Base-by-base conservation (phyloP, 2,329 filamentous ascomycete genomes). In the Cyphellophora europaea region DNA sequence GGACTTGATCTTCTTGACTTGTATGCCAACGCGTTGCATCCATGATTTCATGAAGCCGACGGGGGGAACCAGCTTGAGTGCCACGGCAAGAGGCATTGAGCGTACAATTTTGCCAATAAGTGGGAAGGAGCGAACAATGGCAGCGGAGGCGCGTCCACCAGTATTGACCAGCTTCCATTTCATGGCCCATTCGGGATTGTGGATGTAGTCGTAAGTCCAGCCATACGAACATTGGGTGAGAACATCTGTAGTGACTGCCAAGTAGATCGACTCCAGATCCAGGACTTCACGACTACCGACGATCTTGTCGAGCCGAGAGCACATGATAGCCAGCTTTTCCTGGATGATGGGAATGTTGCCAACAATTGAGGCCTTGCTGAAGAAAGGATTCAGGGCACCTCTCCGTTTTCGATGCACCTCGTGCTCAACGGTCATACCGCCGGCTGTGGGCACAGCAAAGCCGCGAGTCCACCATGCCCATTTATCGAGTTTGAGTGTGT, bases 311-410 rank as follows among this genome's bases (percentile, higher is more conserved):
- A 45, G 34, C 14, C 44, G 43, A 3, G 28, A 12, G 27, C 35
- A 38, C 39, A 47, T 42, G 27, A 38, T 32, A 8, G 42, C 44
- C 12, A 43, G 15, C 15, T 41, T 57, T 2, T 50, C 41, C 5
- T 54, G 42, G 10, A 68, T 56, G 30, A 56, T 55, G 41, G 43
- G 59, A 44, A 59, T 53, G 2, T 66, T 46, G 2, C 45, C 45
- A 5, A 47, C 39, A 13, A 67, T 54, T 5, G 57, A 55, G 8
- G 50, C 49, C 21, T 52, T 56, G 2, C 64, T 65, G 43, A 68
- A 70, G 49, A 64, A 67, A 0, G 52, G n/a, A n/a, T n/a, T n/a
- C n/a, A n/a, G n/a, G n/a, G n/a, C n/a, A n/a, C n/a, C n/a, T n/a
- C 23, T 27, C 14, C 23, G 23, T 27, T 27, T 27, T 11, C 14